These are phyloP conservation scores for Boechera retrofracta DNA, from an alignment of 345 rosid species.

Conservation along the genomic window DNA sequence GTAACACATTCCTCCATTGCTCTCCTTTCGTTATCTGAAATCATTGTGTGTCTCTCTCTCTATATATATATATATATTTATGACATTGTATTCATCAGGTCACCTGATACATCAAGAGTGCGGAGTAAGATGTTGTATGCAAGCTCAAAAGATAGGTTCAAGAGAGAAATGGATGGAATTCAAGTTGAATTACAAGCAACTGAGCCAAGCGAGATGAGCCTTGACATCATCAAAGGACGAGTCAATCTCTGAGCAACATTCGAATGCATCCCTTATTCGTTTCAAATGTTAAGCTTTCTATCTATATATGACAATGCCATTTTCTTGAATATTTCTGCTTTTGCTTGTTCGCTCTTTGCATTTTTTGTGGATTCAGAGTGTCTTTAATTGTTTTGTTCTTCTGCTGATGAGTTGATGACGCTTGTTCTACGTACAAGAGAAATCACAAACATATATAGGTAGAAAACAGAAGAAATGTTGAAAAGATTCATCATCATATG, in stretches of 20 bases:
- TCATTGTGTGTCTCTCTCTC: neutral
- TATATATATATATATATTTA: neutral
- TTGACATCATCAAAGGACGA: slow-evolving; percentile 67
- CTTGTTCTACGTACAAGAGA: neutral
- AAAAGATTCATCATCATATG: no score
- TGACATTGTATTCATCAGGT: slow-evolving; percentile 43
- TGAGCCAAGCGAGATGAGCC: slow-evolving; percentile 79
- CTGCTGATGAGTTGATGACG: no score
- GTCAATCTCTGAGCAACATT: slow-evolving; percentile 38
- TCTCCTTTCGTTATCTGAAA: neutral
- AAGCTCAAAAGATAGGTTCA: slow-evolving; percentile 81
- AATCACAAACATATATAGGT: neutral
- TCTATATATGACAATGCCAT: neutral
- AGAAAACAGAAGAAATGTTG: neutral
- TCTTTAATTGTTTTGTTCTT: neutral
- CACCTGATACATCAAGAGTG: slow-evolving; percentile 70
- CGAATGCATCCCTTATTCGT: neutral
- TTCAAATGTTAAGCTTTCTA: neutral
- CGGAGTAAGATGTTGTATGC: slow-evolving; percentile 85
- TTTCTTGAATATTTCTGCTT: slow-evolving; percentile 11
- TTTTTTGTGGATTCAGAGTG: slow-evolving; percentile 36
- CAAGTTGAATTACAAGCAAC: slow-evolving; percentile 80
- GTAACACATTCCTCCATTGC: slow-evolving; percentile 39
- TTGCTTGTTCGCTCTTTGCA: slow-evolving; percentile 13
- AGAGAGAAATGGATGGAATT: slow-evolving; percentile 73